Evolutionary conservation across 75 land plant genomes (phyloP).

Genomic region (Azolla pinnata): DNA sequence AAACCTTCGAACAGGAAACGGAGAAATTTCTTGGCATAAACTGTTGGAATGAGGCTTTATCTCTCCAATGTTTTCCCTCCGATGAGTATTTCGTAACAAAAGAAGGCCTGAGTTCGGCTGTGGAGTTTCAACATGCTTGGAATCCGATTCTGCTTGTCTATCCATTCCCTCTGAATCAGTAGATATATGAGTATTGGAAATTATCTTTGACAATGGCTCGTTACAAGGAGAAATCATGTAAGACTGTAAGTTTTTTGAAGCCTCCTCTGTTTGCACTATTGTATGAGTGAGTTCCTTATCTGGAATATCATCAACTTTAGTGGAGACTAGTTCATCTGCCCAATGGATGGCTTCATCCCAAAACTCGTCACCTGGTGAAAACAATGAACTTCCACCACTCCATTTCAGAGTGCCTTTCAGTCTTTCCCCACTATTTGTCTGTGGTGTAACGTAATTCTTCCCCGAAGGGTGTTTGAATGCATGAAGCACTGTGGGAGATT

Average conservation of each 20-base stretch:
- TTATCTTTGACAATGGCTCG: too few species aligned
- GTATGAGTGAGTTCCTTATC: too few species aligned
- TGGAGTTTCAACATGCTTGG: too few species aligned
- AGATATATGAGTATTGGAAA: too few species aligned
- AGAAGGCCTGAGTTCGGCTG: too few species aligned
- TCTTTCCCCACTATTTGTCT: neutral
- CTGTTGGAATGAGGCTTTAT: neutral
- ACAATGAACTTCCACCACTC: slow-evolving; percentile 35
- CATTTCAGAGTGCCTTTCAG: slow-evolving; percentile 34
- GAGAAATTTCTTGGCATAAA: slow-evolving; percentile 24
- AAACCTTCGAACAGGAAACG: slow-evolving; percentile 75
- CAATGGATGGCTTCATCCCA: slow-evolving; percentile 87
- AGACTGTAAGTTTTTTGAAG: too few species aligned
- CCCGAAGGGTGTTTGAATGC: neutral
- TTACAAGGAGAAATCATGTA: too few species aligned
- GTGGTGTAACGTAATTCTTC: neutral
- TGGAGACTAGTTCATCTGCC: slow-evolving; percentile 53
- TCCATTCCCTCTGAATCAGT: too few species aligned
- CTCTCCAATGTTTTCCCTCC: slow-evolving; percentile 1
- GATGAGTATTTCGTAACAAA: too few species aligned
- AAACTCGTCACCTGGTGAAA: slow-evolving; percentile 88
- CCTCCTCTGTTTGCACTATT: too few species aligned
- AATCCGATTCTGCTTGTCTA: too few species aligned
- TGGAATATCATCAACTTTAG: slow-evolving; percentile 4
- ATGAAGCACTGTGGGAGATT: neutral